Base-by-base conservation (phyloP, 345 rosid genomes). In the Rhizophora mangle region DNA sequence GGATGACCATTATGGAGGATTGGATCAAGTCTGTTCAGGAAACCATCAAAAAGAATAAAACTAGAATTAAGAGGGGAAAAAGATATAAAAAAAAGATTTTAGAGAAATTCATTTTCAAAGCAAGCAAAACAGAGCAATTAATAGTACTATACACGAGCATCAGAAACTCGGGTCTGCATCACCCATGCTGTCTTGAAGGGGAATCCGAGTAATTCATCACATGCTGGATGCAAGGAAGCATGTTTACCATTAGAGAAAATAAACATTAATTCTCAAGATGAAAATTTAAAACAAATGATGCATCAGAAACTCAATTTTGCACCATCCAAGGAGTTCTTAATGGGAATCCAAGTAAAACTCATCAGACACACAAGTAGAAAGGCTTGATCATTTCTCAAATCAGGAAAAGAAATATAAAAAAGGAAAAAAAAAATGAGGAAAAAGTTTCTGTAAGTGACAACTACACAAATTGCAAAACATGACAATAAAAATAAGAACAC, bases 141-240 rank as follows among this genome's bases (percentile, higher is more conserved):
- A 19, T n/a, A n/a, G 6, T 0, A 16, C 21, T 46, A 18, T 46
- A n/a, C 4, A 46, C 0, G 47, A 61, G 84, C 84, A 85, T 85
- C 89, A 68, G 86, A 83, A 69, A 63, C 95, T 91, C 87, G 80
- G 86, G 65, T 11, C 82, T 76, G 61, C 91, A 86, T 85, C 89
- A 87, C 72, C 80, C 91, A 85, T 21, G 22, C 67, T 60, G 85
- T 72, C 83, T 80, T 76, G 87, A 85, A 87, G 89, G 88, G 91
- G 87, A 89, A 87, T 84, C 93, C 88, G 79, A 84, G 87, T 72
- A 76, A 10, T 6, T 86, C 91, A 47, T 85, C 93, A 81, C 46
- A 58, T 83, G 88, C 84, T 19, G 49, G 52, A 54, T 43, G 8
- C 16, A 9, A 11, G 16, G 27, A 29, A 29, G 34, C 32, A 22